Evolutionary conservation across 768 basidiomycete genomes (phyloP), one percentile per base, ranked within the genome.

Genomic region (Termitomyces eurrhizus): DNA sequence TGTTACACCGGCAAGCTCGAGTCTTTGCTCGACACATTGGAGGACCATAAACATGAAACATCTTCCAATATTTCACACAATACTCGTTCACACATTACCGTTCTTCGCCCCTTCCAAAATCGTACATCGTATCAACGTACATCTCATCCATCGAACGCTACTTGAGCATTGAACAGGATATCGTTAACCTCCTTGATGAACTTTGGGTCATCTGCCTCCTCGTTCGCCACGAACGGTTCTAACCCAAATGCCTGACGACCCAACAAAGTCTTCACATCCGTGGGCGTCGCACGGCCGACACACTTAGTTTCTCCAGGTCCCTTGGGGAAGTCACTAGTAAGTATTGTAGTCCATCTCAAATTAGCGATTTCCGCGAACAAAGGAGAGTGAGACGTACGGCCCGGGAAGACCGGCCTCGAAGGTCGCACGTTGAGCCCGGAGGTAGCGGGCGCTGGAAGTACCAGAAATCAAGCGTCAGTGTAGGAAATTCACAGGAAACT

Each of bases 291-390:
- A 36, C 80, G 70, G 8, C 75, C 78, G 1, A 71, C 51, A 53
- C 80, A 84, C 9, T 64, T 61, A 0, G 78, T 78, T 68, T 85
- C 83, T 26, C 82, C 81, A 46, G 76, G 72, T 5, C 83, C 83
- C 42, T 80, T 78, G 0, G 83, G 80, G 51, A 83, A 84, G 60
- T 85, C 83, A 11, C 81, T 82, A 46, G 50, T 4, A 11, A 45
- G 42, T 26, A 51, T 32, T 6, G 2, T 11, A 18, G 13, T 1
- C 13, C 21, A 21, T 37, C n/a, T 52, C 24, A 37, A 35, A n/a
- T 37, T 24, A 37, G 36, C 13, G 1, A 2, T 52, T n/a, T 35
- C 14, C 37, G 13, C 14, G 12, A 14, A 26, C 13, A 24, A 36
- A 35, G 36, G 16, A 18, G 16, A 37, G 37, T 36, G 29, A 9